These are phyloP conservation scores for Oleoguttula mirabilis DNA, from an alignment of 495 filamentous ascomycete genomes.

Conservation along the genomic window DNA sequence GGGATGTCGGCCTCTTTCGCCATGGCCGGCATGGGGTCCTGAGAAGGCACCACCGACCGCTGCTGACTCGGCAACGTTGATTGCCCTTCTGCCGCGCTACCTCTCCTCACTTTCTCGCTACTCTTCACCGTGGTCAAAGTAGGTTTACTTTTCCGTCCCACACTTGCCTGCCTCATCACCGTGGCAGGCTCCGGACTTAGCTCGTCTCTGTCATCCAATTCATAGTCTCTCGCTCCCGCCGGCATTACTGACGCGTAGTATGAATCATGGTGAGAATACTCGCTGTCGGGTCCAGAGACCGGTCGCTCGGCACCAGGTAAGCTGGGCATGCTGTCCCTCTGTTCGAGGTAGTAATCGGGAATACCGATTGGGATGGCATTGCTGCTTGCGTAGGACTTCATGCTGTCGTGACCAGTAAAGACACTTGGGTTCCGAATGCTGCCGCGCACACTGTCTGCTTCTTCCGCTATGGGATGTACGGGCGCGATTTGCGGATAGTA, in stretches of 20 bases:
- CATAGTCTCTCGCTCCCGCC: not conserved
- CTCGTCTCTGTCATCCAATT: not conserved
- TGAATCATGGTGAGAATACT: no score
- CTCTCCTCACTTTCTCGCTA: conserved; percentile 19
- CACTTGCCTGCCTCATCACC: conserved; percentile 65
- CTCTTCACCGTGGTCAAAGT: conserved; percentile 54
- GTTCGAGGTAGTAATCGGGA: conserved; percentile 25
- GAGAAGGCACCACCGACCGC: not conserved
- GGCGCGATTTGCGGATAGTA: conserved; percentile 60
- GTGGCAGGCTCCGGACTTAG: conserved; percentile 31
- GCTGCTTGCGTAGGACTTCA: conserved; percentile 64
- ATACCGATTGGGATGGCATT: conserved; percentile 54
- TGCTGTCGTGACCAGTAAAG: conserved; percentile 6
- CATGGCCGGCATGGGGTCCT: not conserved
- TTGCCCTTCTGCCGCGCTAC: conserved; percentile 11
- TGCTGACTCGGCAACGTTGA: conserved; percentile 16
- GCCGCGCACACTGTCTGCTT: conserved; percentile 44
- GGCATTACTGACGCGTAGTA: not conserved
- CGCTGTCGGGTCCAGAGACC: not conserved
- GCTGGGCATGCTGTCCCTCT: conserved; percentile 42
- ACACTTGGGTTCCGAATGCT: conserved; percentile 22
- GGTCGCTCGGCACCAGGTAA: conserved; percentile 10
- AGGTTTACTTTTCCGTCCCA: conserved; percentile 62
- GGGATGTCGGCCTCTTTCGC: not conserved
- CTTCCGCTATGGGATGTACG: conserved; percentile 83